These are phyloP conservation scores for Pyricularia sp. DNA, from an alignment of 2,329 filamentous ascomycete genomes.

Conservation along the genomic window DNA sequence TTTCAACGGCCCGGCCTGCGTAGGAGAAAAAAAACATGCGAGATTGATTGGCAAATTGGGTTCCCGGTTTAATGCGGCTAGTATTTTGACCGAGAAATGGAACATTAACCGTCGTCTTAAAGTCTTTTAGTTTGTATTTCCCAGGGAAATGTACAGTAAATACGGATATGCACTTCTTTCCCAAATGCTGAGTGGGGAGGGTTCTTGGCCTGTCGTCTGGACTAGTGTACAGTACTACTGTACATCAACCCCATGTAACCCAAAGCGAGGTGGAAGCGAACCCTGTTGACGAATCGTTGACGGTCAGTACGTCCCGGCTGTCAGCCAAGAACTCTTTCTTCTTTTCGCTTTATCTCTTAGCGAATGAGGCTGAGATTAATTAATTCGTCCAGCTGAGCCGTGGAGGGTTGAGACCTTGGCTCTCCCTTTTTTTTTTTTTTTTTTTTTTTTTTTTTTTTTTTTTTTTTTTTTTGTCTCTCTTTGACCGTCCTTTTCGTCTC, in stretches of 20 bases:
- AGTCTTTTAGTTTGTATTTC: not conserved
- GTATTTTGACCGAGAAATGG: not conserved
- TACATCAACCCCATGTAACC: not conserved
- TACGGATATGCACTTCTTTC: not conserved
- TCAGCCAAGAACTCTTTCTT: not conserved
- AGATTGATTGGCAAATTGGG: not conserved
- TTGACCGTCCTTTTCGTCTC: not conserved
- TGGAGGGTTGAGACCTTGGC: too few relatives aligned
- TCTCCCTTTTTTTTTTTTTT: too few relatives aligned
- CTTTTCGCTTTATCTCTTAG: not conserved
- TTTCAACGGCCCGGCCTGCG: not conserved
- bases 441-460: too few relatives aligned
- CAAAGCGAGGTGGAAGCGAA: not conserved
- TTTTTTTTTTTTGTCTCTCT: too few relatives aligned
- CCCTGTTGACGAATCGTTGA: not conserved
- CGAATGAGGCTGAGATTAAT: not conserved
- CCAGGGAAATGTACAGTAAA: not conserved
- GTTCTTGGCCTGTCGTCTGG: not conserved
- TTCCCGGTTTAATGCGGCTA: not conserved
- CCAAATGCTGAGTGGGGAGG: not conserved
- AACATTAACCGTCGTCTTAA: not conserved
- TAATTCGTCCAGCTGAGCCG: not conserved
- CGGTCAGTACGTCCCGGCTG: not conserved
- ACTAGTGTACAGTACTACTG: not conserved
- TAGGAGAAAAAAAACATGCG: not conserved